Percentiles rank a stretch among this genome's conserved stretches.
Evolutionary conservation across 441 rosid species (phyloP).

Genomic region (Eutrema salsugineum): DNA sequence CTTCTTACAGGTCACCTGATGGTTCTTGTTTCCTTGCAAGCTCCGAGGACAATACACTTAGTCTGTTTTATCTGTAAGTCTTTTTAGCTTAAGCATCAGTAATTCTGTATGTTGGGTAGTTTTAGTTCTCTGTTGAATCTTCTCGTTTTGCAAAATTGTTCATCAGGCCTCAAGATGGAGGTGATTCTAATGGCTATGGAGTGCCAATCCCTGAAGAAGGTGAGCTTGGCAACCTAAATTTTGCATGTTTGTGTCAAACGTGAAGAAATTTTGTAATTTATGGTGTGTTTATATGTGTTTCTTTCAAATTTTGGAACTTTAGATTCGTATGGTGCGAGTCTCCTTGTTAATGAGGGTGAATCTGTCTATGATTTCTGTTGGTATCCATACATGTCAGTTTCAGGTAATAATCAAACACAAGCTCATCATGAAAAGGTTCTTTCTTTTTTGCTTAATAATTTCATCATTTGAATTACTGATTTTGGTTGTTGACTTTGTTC

Average conservation of each 20-base stretch:
- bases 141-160: neutral
- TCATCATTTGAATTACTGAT: conserved; percentile 18
- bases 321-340: conserved; percentile 74
- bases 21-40: conserved; percentile 70
- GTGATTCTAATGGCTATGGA: conserved; percentile 29
- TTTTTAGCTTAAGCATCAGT: neutral
- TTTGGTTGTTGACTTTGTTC: conserved; percentile 24
- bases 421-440: neutral
- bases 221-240: neutral
- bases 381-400: conserved; percentile 86
- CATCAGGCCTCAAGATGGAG: conserved; percentile 58
- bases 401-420: conserved; percentile 43
- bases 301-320: conserved; percentile 13
- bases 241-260: neutral
- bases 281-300: neutral
- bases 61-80: conserved; percentile 60
- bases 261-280: neutral
- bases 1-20: conserved; percentile 70
- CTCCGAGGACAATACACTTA: conserved; percentile 69
- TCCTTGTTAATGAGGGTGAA: conserved; percentile 75
- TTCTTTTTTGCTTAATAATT: conserved; percentile 1
- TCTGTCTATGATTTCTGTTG: conserved; percentile 83
- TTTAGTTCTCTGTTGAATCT: neutral
- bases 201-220: conserved; percentile 44
- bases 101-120: neutral